A percentile compares a stretch with the other conserved stretches of the same genome.
These are phyloP conservation scores for Leishmania amazonensis DNA, from an alignment of 208 protist species.

Conservation along the genomic window DNA sequence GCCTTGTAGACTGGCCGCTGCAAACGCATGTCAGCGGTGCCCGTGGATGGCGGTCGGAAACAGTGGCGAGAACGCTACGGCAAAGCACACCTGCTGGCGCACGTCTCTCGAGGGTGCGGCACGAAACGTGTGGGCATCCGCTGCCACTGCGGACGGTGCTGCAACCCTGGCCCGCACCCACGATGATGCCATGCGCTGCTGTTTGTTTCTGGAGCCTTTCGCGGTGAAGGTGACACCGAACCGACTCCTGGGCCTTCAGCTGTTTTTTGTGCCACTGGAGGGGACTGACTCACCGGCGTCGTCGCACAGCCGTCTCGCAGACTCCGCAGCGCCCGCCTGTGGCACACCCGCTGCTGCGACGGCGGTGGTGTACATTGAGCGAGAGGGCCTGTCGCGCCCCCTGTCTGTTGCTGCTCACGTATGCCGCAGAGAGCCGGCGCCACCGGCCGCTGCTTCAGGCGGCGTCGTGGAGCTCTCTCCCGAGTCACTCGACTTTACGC, in stretches of 20 bases:
- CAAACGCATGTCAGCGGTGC: slow-evolving; percentile 48
- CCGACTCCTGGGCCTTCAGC: slow-evolving; percentile 53
- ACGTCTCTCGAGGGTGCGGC: slow-evolving; percentile 26
- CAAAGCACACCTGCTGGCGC: slow-evolving; percentile 43
- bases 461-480: neutral
- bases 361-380: neutral
- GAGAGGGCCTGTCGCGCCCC: neutral
- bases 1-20: slow-evolving; percentile 38
- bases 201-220: slow-evolving; percentile 51
- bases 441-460: neutral
- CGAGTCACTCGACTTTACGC: neutral
- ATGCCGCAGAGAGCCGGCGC: neutral
- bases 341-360: neutral
- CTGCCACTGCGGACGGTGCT: neutral
- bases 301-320: neutral
- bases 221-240: slow-evolving; percentile 35
- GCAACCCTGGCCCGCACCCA: neutral
- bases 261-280: slow-evolving; percentile 29
- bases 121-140: slow-evolving; percentile 2
- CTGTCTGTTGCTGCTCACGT: neutral
- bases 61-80: neutral
- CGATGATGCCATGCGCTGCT: slow-evolving; percentile 6
- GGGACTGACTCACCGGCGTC: neutral
- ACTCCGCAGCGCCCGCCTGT: neutral
- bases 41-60: slow-evolving; percentile 70